Evolutionary conservation across 169 alveolate genomes (phyloP).

Genomic region (Plasmodium billcollinsi): DNA sequence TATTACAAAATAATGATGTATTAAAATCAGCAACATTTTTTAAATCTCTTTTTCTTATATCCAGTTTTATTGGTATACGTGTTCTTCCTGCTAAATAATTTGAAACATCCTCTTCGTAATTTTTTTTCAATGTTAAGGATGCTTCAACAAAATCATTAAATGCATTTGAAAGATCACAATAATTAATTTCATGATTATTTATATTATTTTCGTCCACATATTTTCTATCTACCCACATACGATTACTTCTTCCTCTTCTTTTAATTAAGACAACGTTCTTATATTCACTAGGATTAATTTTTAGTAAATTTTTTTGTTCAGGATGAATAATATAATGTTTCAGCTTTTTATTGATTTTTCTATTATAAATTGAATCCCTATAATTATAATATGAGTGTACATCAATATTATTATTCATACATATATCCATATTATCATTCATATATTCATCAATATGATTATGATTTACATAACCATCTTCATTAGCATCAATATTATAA

Average conservation of each 20-base stretch:
- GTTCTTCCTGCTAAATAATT: constrained; percentile 26
- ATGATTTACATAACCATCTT: background rate
- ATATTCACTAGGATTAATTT: constrained; percentile 33
- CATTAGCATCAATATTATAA: background rate
- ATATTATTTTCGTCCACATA: constrained; percentile 14
- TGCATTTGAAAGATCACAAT: constrained; percentile 48
- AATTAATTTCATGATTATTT: constrained; percentile 25
- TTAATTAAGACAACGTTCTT: constrained; percentile 54
- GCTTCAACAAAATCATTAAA: constrained; percentile 50
- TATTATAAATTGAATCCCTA: constrained; percentile 23
- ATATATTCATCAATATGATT: background rate
- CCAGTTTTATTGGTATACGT: constrained; percentile 42
- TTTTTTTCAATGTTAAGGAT: constrained; percentile 35
- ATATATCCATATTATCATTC: background rate
- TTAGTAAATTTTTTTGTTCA: constrained; percentile 26
- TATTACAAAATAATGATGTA: constrained; percentile 25
- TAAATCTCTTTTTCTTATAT: constrained; percentile 29
- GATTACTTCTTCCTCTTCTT: constrained; percentile 67
- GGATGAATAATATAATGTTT: constrained; percentile 7
- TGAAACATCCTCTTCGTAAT: constrained; percentile 33
- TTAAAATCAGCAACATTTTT: constrained; percentile 15
- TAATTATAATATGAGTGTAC: background rate
- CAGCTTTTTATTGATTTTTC: constrained; percentile 45
- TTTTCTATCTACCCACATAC: constrained; percentile 73
- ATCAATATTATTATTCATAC: background rate